Conservation (phyloP, 495 filamentous ascomycete genomes). For the Beverwykella pulmonaria region DNA sequence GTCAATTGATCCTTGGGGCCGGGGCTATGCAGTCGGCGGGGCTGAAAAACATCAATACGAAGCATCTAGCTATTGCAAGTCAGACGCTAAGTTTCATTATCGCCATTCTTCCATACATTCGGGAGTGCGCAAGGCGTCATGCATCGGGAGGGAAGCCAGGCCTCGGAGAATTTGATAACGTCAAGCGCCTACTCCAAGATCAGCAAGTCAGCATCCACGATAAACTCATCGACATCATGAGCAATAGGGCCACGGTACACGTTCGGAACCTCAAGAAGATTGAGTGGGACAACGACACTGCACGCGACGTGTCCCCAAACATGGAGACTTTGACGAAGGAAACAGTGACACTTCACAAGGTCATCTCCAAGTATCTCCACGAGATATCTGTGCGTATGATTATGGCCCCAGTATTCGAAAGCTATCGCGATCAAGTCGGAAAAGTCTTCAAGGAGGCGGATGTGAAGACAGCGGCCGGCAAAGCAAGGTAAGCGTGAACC, state of each 20-base stretch:
- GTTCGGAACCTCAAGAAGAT: conserved; percentile 75
- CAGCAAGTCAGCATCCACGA: conserved; percentile 93
- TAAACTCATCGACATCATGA: conserved; percentile 96
- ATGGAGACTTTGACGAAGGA: conserved; percentile 93
- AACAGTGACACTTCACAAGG: conserved; percentile 83
- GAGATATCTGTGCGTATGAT: conserved; percentile 79
- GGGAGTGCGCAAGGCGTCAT: conserved; percentile 86
- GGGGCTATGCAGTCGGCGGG: conserved; percentile 90
- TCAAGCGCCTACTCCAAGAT: conserved; percentile 84
- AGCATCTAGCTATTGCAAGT: conserved; percentile 89
- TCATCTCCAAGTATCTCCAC: conserved; percentile 80
- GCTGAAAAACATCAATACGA: conserved; percentile 93
- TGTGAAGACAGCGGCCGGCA: conserved; percentile 67
- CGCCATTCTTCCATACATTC: conserved; percentile 82
- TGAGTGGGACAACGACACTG: conserved; percentile 65
- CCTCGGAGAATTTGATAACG: conserved; percentile 91
- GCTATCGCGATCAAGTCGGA: conserved; percentile 81
- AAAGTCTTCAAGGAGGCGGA: conserved; percentile 70
- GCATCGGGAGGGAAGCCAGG: conserved; percentile 57
- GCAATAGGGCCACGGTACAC: conserved; percentile 69
- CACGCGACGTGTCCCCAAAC: conserved; percentile 62
- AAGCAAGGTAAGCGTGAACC: conserved; percentile 64
- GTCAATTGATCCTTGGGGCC: conserved; percentile 91
- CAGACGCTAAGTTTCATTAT: conserved; percentile 89
- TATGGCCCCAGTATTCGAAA: conserved; percentile 86